Evolutionary conservation across 129 eudicot genomes (phyloP), one percentile per base, ranked within the genome.

Genomic region (Artemisia annua): DNA sequence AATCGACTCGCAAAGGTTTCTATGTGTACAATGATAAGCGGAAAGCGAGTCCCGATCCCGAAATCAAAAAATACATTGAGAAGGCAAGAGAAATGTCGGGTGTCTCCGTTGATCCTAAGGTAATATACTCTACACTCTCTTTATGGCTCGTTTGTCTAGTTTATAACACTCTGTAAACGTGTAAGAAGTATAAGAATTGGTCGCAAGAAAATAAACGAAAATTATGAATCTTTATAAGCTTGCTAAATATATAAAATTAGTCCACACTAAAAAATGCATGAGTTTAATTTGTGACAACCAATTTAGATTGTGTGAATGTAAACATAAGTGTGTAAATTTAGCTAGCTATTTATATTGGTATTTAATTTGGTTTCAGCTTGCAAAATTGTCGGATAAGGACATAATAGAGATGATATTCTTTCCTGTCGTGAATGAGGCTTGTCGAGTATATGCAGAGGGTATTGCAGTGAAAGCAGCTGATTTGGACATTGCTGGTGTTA

Each of bases 381-480:
- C 66, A 15, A 95, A 90, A 44, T 59, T 95, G 69, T 86, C 97
- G 2, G 99, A 95, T 10, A 87, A 95, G 85, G 96, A 95, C 60
- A 90, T 95, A 10, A 80, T 88, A 76, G 97, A 90, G 83, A 95
- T 88, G 99, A 66, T 85, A 18, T 88, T 95, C 81, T 95, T 90
- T 74, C 99, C 99, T 17, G 96, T 90, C 53, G 96, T 90, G 67
- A 90, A 95, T 12, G 99, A 95, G 85, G 91, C 94, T 1, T 95
- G 97, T 70, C 82, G 99, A 75, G 96, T 94, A 54, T 89, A 88
- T 16, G 89, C 91, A 5, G 97, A 94, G 81, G 97, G 99, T 17
- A 86, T 95, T 72, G 99, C 82, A 7, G 96, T 90, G 49, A 95
- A 95, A 78, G 94, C 97, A 62, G 70, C 89, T 48, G 99, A 95